These are phyloP conservation scores for Gloeophyllum trabeum DNA, from an alignment of 768 basidiomycete genomes.

Conservation along the genomic window DNA sequence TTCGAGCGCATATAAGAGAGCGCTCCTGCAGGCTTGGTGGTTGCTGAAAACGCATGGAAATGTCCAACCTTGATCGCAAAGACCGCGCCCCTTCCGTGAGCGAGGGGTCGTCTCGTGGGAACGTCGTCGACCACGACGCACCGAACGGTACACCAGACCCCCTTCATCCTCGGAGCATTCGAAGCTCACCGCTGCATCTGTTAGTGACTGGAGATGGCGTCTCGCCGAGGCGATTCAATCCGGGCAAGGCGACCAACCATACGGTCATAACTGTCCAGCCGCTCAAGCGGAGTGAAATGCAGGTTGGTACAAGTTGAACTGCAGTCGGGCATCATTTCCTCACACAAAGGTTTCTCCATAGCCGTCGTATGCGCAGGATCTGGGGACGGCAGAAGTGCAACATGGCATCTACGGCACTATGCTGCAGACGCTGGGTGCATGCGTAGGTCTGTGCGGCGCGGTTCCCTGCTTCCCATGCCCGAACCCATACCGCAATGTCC, in stretches of 20 bases:
- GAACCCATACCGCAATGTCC: slow-evolving; percentile 78
- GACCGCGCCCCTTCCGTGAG: slow-evolving; percentile 32
- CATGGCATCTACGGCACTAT: slow-evolving; percentile 84
- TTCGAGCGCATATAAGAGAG: too few species aligned
- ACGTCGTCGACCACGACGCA: slow-evolving; percentile 67
- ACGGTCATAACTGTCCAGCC: slow-evolving; percentile 76
- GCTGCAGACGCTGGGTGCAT: slow-evolving; percentile 56
- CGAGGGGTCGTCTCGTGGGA: slow-evolving; percentile 29
- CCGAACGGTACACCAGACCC: slow-evolving; percentile 60
- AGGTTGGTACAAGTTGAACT: slow-evolving; percentile 31
- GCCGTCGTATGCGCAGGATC: slow-evolving; percentile 89
- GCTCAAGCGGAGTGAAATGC: slow-evolving; percentile 78
- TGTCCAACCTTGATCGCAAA: slow-evolving; percentile 48
- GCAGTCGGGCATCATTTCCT: not conserved
- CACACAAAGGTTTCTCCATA: slow-evolving; percentile 21
- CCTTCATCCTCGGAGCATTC: too few species aligned
- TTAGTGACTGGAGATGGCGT: too few species aligned
- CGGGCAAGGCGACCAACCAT: too few species aligned
- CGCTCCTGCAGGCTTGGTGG: too few species aligned
- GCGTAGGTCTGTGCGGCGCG: slow-evolving; percentile 61
- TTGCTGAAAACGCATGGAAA: too few species aligned
- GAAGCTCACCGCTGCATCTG: too few species aligned
- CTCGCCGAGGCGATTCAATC: too few species aligned
- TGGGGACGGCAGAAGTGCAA: slow-evolving; percentile 64
- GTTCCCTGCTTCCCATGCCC: slow-evolving; percentile 78